Base-by-base conservation (phyloP, 257 asterid species). In the Schizonepeta tenuifolia region DNA sequence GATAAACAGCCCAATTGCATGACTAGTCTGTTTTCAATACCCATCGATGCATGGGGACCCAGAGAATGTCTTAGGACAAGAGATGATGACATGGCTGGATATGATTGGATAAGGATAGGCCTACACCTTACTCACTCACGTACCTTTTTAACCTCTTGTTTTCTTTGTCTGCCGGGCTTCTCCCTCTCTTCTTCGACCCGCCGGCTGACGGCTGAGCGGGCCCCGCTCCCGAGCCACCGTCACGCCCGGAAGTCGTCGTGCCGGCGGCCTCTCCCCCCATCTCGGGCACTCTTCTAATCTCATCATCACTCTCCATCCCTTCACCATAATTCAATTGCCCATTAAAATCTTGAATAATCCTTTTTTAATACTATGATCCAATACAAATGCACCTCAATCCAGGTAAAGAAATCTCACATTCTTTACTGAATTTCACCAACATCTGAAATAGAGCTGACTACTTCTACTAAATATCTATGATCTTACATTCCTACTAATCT, bases 241-340 rank as follows among this genome's bases (percentile, higher is more conserved):
- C 89, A 5, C 88, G 86, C 13, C 91, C 87, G 2, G 96, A 87
- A 65, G 86, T 88, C 8, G 85, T 78, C 15, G 76, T 50, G 3
- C 88, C 96, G 56, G 74, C 79, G 6, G 74, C 83, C 77, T 87
- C 99, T 26, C 87, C 98, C 28, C 91, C 98, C 26, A 95, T 75
- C 87, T 95, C 99, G 57, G 99, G 99, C 72, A 95, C 99, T 78
- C 99, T 86, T 75, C 99, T 83, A 44, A 92, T 88, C 84, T 95
- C 99, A 73, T 95, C 99, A 79, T 95, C 99, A 76, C 99, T 95
- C 86, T 95, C 99, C 90, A 90, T 80, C 26, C 99, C 97, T 95
- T 72, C 73, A 78, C 36, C 40, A 78, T 26, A 56, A 22, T 56
- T 40, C 22, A 56, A 22, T 56, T 40, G 73, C 56, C 65, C 33